Base-by-base conservation (phyloP, 106 monocot genomes). In the Apostasia ramifera region DNA sequence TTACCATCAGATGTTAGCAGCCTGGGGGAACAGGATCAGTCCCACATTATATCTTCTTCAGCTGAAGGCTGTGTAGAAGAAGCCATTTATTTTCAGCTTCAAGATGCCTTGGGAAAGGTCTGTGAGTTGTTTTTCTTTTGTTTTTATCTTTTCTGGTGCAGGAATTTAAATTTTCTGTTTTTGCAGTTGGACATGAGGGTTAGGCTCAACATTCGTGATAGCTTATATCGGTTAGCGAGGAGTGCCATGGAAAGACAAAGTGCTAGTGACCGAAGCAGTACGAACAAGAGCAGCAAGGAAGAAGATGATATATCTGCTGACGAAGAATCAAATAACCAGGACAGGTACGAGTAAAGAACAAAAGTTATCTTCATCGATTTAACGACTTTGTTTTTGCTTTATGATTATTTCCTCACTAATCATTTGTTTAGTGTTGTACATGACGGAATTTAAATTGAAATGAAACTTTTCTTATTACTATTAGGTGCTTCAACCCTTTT, bases 61-160 rank as follows among this genome's bases (percentile, higher is more conserved):
- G 44, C 62, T 61, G 67, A 82, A 76, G 86, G 83, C 15, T 71
- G 76, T 60, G 42, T 88, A 47, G 86, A 80, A 66, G 88, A 95
- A 73, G 74, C 63, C 8, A 81, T 84, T 54, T 89, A 84, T 66
- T 70, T 77, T 73, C 86, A 92, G 70, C 80, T 95, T 53, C 91
- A 84, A 70, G 88, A 89, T 78, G 82, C 80, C 59, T 53, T 95
- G 45, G 73, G 44, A 52, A 91, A 95, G 95, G 95, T 86, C 15
- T 6, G 48, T 37, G 49, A 48, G 52, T 38, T 45, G 6, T 65
- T 7, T 76, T 59, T n/a, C 53, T 51, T 61, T 48, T 53, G 12
- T 51, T 45, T 15, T 13, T 9, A n/a, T 12, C 43, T 43, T 63
- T 5, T 12, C 6, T 53, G 15, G 6, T 13, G 56, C n/a, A 47